Evolutionary conservation across 371 early-diverging fungal genomes (phyloP).

Genomic region (Syncephalastrum racemosum): DNA sequence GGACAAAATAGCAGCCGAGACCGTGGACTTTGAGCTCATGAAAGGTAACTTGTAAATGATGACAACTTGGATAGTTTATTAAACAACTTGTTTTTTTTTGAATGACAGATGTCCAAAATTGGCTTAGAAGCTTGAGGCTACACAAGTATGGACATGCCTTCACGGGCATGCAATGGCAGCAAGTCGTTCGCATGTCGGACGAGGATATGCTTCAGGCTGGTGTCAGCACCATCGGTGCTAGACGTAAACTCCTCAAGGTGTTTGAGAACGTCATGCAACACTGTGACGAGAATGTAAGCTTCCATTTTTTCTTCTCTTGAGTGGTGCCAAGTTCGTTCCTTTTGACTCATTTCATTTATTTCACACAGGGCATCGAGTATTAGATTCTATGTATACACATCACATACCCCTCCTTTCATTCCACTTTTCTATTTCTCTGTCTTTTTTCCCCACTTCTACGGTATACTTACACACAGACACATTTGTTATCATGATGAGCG

Average conservation of each 20-base stretch:
- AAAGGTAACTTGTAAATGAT: slow-evolving; percentile 50
- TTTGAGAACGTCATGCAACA: slow-evolving; percentile 82
- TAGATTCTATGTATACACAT: no score
- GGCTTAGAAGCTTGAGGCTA: slow-evolving; percentile 88
- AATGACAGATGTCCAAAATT: slow-evolving; percentile 81
- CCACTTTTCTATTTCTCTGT: background rate
- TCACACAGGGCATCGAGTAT: no score
- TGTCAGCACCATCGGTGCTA: slow-evolving; percentile 91
- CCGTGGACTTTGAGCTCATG: slow-evolving; percentile 76
- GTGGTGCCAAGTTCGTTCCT: no score
- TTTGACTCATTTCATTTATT: no score
- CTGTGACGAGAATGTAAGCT: slow-evolving; percentile 45
- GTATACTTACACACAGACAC: no score
- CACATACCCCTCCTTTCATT: no score
- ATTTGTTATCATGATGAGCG: no score
- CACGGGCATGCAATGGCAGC: slow-evolving; percentile 83
- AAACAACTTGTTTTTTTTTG: background rate
- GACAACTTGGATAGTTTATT: background rate
- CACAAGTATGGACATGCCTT: slow-evolving; percentile 95
- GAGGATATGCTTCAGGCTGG: slow-evolving; percentile 83
- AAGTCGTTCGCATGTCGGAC: slow-evolving; percentile 84
- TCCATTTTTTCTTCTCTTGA: background rate
- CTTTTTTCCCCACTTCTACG: no score
- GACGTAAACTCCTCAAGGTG: slow-evolving; percentile 93
- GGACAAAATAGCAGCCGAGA: slow-evolving; percentile 81